Conservation (phyloP, 129 eudicot species). For the Flaveria trinervia region DNA sequence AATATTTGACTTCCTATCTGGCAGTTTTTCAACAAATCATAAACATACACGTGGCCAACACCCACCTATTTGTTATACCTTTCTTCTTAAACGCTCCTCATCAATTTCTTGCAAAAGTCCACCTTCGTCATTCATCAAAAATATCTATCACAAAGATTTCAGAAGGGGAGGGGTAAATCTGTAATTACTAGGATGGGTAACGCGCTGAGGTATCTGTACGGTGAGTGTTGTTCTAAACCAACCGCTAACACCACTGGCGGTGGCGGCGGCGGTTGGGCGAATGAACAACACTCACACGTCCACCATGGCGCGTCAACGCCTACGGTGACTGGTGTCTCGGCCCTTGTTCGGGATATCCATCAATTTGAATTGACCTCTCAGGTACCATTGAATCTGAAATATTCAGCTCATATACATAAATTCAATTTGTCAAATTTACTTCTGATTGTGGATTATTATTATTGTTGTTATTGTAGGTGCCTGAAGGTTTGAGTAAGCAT, state of each 20-base stretch:
- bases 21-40: slow-evolving; percentile 14
- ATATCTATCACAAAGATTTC: background rate
- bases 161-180: slow-evolving; percentile 10
- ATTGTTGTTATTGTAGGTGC: slow-evolving; percentile 51
- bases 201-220: slow-evolving; percentile 66
- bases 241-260: slow-evolving; percentile 26
- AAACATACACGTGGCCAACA: slow-evolving; percentile 32
- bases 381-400: slow-evolving; percentile 45
- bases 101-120: slow-evolving; percentile 10
- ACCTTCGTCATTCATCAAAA: background rate
- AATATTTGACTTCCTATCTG: background rate
- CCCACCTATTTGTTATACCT: slow-evolving; percentile 4
- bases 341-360: slow-evolving; percentile 73
- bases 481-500: slow-evolving; percentile 80
- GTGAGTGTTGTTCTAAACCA: slow-evolving; percentile 58
- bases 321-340: slow-evolving; percentile 50
- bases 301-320: slow-evolving; percentile 54
- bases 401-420: background rate
- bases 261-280: slow-evolving; percentile 36
- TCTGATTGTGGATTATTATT: background rate
- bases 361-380: slow-evolving; percentile 76
- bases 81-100: slow-evolving; percentile 23
- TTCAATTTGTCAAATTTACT: background rate
- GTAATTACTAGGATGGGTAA: slow-evolving; percentile 64
- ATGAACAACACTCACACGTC: slow-evolving; percentile 38